These are phyloP conservation scores for Malus orientalis DNA, from an alignment of 306 rosid species.

Conservation along the genomic window DNA sequence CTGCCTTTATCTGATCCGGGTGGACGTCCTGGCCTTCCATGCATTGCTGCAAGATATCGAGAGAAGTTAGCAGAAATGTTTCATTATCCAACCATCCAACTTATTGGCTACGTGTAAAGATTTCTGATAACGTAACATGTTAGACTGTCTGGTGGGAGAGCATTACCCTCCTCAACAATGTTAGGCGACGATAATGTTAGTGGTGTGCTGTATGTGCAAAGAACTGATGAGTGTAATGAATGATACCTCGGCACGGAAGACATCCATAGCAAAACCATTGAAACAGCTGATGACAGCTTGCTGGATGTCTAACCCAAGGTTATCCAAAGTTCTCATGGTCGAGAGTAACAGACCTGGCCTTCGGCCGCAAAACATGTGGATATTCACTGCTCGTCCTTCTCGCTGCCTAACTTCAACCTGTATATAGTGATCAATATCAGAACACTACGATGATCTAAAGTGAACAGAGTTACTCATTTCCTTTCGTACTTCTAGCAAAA, in stretches of 20 bases:
- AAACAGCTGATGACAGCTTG: slow-evolving; percentile 98
- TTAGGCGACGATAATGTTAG: not conserved
- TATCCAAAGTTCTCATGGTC: slow-evolving; percentile 82
- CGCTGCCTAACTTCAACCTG: slow-evolving; percentile 84
- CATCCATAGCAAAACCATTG: slow-evolving; percentile 92
- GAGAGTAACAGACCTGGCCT: slow-evolving; percentile 90
- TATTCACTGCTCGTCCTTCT: slow-evolving; percentile 93
- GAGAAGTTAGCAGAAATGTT: not conserved
- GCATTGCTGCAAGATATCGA: slow-evolving; percentile 56
- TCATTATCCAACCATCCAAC: not conserved
- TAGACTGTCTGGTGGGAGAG: not conserved
- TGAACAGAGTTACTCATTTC: not conserved
- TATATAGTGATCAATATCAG: not conserved
- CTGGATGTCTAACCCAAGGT: slow-evolving; percentile 88
- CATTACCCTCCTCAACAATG: not conserved
- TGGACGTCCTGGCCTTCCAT: slow-evolving; percentile 63
- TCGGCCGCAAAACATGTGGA: slow-evolving; percentile 93
- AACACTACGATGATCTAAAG: not conserved
- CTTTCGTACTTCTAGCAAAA: no score
- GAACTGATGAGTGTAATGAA: not conserved
- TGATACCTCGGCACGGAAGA: slow-evolving; percentile 88
- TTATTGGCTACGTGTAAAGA: not conserved
- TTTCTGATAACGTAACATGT: not conserved
- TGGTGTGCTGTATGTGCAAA: not conserved
- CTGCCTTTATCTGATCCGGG: slow-evolving; percentile 84